Conservation (phyloP, 345 rosid species). For the Trapa bicornis region DNA sequence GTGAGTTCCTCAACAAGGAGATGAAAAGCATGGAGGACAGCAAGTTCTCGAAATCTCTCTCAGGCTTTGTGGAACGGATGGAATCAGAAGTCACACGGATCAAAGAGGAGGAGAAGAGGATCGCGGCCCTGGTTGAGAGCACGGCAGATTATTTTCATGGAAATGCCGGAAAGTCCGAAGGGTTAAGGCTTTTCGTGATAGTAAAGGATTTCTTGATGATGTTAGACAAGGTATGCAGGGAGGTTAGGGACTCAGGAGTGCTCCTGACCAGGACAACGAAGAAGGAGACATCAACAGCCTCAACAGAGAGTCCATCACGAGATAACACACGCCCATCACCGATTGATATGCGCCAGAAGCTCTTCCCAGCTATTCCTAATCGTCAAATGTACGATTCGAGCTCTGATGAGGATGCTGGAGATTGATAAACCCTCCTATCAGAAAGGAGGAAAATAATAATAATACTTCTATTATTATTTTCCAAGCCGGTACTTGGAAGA, state of each 20-base stretch:
- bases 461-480: too few relatives aligned
- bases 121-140: slow-evolving; percentile 51
- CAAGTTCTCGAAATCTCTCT: slow-evolving; percentile 25
- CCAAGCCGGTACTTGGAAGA: too few relatives aligned
- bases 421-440: slow-evolving; percentile 8
- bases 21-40: slow-evolving; percentile 27
- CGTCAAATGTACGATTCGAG: slow-evolving; percentile 38
- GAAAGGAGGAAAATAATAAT: too few relatives aligned
- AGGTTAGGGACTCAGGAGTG: slow-evolving; percentile 29
- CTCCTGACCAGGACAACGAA: slow-evolving; percentile 19
- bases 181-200: slow-evolving; percentile 62
- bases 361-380: slow-evolving; percentile 60
- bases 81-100: slow-evolving; percentile 40
- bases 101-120: slow-evolving; percentile 53
- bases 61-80: slow-evolving; percentile 41
- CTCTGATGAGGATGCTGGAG: slow-evolving; percentile 32
- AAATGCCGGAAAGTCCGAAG: slow-evolving; percentile 54
- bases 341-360: slow-evolving; percentile 25
- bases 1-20: slow-evolving; percentile 36
- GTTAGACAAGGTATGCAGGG: slow-evolving; percentile 64
- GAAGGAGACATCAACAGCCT: slow-evolving; percentile 22
- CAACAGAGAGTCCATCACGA: slow-evolving; percentile 12
- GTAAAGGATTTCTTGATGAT: slow-evolving; percentile 68
- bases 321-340: slow-evolving; percentile 18
- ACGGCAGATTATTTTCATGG: slow-evolving; percentile 84